phyloP scores from a whole-genome alignment of 345 rosid genomes.

The Abelmoschus esculentus region DNA sequence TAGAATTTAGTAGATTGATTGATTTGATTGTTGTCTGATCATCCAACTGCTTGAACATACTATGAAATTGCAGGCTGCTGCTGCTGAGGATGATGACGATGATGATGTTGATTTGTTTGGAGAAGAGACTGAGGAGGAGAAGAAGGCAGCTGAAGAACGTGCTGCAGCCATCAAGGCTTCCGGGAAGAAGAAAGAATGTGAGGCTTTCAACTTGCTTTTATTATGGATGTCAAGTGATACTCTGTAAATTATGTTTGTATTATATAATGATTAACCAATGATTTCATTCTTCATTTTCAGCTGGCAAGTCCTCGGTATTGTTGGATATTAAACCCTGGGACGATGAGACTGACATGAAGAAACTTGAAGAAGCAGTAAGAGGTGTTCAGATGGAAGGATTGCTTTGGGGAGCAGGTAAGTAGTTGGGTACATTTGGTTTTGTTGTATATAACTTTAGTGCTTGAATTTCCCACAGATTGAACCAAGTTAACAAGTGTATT shows the following conservation, averaged over 20 bases:
- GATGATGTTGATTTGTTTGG: constrained; percentile 79
- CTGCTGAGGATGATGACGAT: constrained; percentile 27
- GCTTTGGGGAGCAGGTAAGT: constrained; percentile 77
- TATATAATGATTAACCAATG: not conserved
- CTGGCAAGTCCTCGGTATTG: constrained; percentile 75
- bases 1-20: not conserved
- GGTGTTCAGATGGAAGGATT: constrained; percentile 58
- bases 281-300: constrained; percentile 20
- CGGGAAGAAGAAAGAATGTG: constrained; percentile 55
- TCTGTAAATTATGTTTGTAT: not conserved
- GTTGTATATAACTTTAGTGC: not conserved
- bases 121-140: constrained; percentile 85
- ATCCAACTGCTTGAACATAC: not conserved
- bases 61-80: constrained; percentile 32
- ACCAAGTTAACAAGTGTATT: not conserved
- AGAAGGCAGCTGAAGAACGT: constrained; percentile 78
- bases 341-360: constrained; percentile 89
- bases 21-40: not conserved
- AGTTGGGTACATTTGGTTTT: not conserved
- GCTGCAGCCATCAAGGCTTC: constrained; percentile 56
- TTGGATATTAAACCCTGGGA: constrained; percentile 86
- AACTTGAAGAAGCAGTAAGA: constrained; percentile 73
- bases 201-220: not conserved
- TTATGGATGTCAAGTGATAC: no score
- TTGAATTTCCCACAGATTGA: not conserved